A percentile compares a stretch with the other conserved stretches of the same genome.
Conservation (phyloP, 169 alveolate genomes). For the Eimeria maxima region DNA sequence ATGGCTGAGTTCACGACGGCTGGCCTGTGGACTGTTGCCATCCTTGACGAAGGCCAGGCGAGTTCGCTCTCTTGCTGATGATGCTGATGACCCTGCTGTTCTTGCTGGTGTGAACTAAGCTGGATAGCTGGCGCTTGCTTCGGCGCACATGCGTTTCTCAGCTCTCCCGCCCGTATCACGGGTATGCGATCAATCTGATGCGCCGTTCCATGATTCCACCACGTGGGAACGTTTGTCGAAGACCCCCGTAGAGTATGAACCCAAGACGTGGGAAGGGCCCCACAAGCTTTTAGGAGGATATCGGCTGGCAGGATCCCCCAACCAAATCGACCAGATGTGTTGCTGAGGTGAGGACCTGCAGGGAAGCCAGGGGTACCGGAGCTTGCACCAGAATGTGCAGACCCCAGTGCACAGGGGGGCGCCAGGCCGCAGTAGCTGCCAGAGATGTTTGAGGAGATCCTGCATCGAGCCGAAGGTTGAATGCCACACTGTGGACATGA, state of each 20-base stretch:
- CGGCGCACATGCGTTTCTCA: not conserved
- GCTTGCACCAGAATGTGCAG: not conserved
- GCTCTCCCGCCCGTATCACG: not conserved
- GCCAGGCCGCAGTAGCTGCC: not conserved
- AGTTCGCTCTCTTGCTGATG: not conserved
- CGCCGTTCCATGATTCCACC: constrained; percentile 3
- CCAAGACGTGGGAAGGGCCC: constrained; percentile 33
- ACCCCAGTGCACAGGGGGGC: not conserved
- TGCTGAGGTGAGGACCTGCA: not conserved
- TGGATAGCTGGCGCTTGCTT: not conserved
- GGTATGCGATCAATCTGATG: not conserved
- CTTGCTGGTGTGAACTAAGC: not conserved
- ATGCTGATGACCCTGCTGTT: not conserved
- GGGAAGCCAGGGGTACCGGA: not conserved
- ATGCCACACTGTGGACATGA: not conserved
- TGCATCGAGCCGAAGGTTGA: not conserved
- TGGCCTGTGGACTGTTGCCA: not conserved
- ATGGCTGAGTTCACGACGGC: not conserved
- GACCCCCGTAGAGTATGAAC: constrained; percentile 16
- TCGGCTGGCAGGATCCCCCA: not conserved
- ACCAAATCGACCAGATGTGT: not conserved
- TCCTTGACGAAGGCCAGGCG: not conserved
- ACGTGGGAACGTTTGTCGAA: not conserved
- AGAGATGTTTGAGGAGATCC: not conserved
- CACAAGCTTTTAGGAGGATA: not conserved